These are phyloP conservation scores for Syzygium malaccense DNA, from an alignment of 441 rosid genomes.

Conservation along the genomic window DNA sequence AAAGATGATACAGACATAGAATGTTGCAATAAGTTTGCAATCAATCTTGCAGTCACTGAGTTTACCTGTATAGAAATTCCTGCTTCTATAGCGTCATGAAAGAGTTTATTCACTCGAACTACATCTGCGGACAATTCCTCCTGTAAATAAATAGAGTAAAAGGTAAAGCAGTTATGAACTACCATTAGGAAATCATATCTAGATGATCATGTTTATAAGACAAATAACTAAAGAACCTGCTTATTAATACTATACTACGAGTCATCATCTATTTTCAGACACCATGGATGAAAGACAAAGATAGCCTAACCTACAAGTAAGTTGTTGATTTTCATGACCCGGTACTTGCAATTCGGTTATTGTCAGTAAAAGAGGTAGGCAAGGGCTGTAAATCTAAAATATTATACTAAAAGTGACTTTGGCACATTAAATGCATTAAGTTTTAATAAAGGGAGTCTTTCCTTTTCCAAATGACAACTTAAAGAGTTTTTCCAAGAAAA, in stretches of 20 bases:
- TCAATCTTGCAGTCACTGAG: not conserved
- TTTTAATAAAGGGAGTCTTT: too few relatives aligned
- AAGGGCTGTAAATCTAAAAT: too few relatives aligned
- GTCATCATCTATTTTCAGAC: too few relatives aligned
- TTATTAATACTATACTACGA: not conserved
- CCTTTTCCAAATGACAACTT: too few relatives aligned
- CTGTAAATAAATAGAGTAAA: slow-evolving; percentile 28
- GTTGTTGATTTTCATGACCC: too few relatives aligned
- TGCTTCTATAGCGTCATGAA: slow-evolving; percentile 54
- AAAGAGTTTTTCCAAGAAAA: too few relatives aligned
- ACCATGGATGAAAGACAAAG: too few relatives aligned
- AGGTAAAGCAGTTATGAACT: not conserved
- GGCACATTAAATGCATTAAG: too few relatives aligned
- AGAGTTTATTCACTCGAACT: slow-evolving; percentile 70
- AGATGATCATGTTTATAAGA: not conserved
- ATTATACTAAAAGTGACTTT: too few relatives aligned
- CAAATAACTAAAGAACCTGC: not conserved
- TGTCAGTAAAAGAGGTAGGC: too few relatives aligned
- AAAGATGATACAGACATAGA: not conserved
- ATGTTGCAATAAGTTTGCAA: not conserved
- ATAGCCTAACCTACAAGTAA: too few relatives aligned
- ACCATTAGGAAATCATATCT: not conserved
- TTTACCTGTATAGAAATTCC: slow-evolving; percentile 74
- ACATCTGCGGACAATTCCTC: slow-evolving; percentile 87
- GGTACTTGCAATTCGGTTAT: too few relatives aligned